Conservation (phyloP, 208 protist species). For the Lotmaria passim region DNA sequence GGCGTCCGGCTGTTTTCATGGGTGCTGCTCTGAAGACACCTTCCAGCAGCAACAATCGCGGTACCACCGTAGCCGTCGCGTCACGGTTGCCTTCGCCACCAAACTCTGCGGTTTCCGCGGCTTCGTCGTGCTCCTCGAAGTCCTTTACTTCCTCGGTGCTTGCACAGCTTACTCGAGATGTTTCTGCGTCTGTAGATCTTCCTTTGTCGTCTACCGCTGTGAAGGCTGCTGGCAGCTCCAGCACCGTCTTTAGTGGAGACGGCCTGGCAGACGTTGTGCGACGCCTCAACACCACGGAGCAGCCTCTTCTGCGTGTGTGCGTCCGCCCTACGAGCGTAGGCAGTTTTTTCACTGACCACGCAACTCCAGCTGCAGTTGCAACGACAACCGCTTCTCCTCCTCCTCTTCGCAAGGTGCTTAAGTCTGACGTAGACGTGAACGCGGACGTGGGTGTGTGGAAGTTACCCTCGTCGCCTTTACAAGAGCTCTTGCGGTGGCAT, state of each 20-base stretch:
- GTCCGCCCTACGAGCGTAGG: background rate
- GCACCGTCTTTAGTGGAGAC: background rate
- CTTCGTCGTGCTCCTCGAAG: too few species aligned
- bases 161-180: too few species aligned
- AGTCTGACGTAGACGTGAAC: slow-evolving; percentile 65
- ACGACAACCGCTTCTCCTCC: background rate
- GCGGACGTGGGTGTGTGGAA: slow-evolving; percentile 62
- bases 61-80: background rate
- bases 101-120: too few species aligned
- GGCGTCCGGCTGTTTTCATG: slow-evolving; percentile 32
- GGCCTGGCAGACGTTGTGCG: slow-evolving; percentile 22
- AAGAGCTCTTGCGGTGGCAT: slow-evolving; percentile 74
- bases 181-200: too few species aligned
- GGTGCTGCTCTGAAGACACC: slow-evolving; percentile 16
- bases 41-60: background rate
- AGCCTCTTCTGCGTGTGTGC: slow-evolving; percentile 26
- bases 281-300: slow-evolving; percentile 20
- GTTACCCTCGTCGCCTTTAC: slow-evolving; percentile 12
- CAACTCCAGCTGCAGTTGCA: background rate
- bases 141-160: too few species aligned
- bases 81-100: too few species aligned
- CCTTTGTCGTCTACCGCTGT: too few species aligned
- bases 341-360: background rate
- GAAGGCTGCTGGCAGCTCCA: background rate
- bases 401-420: slow-evolving; percentile 40